Evolutionary conservation across 306 rosid species (phyloP), one percentile per base, ranked within the genome.

Genomic region (Acacia crassicarpa): DNA sequence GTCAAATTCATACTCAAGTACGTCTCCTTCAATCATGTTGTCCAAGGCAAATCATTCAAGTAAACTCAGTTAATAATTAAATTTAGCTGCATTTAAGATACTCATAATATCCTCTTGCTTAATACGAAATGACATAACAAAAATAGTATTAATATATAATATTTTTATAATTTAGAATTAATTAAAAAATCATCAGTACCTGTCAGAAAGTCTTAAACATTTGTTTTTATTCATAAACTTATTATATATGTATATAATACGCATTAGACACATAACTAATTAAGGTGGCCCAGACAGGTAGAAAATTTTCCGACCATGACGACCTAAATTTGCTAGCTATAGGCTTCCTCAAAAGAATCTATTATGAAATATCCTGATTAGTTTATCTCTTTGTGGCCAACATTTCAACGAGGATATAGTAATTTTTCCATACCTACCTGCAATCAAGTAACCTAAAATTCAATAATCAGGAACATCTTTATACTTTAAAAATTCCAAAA

Each of bases 341-440:
- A 22, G 32, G 0, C 6, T 9, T 0, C 4, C 27, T 19, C 48
- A 9, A 25, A 22, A 22, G 7, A 70, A 44, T 44, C 62, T 56
- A 41, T 16, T 0, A 17, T 5, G 25, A 23, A 11, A 11, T 54
- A 43, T 80, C 66, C 19, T 65, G 25, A 2, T 11, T 30, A 41
- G 67, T 68, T 44, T 59, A 43, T 76, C 32, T 75, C 38, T 16
- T 38, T 4, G 9, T 23, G 48, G 51, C 43, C 48, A 49, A 45
- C 72, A 71, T 16, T 71, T 77, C 82, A 72, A 78, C 51, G 56
- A 77, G 30, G 48, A 72, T 33, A 63, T 23, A 40, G 70, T 71
- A 38, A 0, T 72, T 83, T 78, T 72, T 72, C 79, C 82, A 78
- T 62, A 63, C 82, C 79, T 72, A 62, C 59, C 12, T 8, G 15